phyloP scores from a whole-genome alignment of 2,329 filamentous ascomycete species.

The Atkinsonella texensis region DNA sequence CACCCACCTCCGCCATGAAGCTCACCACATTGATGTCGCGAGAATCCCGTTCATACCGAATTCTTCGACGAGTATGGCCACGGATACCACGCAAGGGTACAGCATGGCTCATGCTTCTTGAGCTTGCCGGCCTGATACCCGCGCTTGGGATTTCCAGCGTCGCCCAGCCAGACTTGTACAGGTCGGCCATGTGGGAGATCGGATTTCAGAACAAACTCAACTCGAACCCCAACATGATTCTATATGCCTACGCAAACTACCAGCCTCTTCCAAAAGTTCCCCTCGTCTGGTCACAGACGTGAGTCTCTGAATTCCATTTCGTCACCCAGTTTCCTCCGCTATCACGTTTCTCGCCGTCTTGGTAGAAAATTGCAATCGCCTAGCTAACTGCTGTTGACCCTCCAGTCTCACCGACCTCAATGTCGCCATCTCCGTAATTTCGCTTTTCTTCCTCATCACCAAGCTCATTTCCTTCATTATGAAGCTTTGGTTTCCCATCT shows the following conservation, averaged over 20 bases:
- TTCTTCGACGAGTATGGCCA: conserved; percentile 49
- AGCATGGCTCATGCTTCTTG: conserved; percentile 52
- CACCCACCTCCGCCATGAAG: conserved; percentile 1
- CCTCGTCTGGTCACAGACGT: conserved; percentile 64
- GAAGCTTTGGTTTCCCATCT: conserved; percentile 55
- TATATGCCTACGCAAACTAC: conserved; percentile 67
- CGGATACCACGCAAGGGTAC: conserved; percentile 37
- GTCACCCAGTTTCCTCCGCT: background rate
- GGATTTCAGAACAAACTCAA: conserved; percentile 62
- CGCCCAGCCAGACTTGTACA: conserved; percentile 60
- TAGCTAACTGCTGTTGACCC: background rate
- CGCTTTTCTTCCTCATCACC: conserved; percentile 61
- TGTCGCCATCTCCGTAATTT: conserved; percentile 62
- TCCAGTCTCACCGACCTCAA: conserved; percentile 62
- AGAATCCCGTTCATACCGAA: conserved; percentile 28
- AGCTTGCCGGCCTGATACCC: conserved; percentile 53
- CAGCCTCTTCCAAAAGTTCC: conserved; percentile 48
- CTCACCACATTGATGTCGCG: background rate
- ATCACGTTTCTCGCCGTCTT: background rate
- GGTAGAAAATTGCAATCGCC: background rate
- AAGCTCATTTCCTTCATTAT: conserved; percentile 61
- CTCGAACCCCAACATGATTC: conserved; percentile 54
- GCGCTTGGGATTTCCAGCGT: conserved; percentile 61
- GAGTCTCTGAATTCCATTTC: conserved; percentile 23
- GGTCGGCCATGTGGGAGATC: conserved; percentile 60